Percentiles rank a stretch among this genome's conserved stretches.
phyloP scores from a whole-genome alignment of 139 green algal genomes.

The Chlorella sp. region DNA sequence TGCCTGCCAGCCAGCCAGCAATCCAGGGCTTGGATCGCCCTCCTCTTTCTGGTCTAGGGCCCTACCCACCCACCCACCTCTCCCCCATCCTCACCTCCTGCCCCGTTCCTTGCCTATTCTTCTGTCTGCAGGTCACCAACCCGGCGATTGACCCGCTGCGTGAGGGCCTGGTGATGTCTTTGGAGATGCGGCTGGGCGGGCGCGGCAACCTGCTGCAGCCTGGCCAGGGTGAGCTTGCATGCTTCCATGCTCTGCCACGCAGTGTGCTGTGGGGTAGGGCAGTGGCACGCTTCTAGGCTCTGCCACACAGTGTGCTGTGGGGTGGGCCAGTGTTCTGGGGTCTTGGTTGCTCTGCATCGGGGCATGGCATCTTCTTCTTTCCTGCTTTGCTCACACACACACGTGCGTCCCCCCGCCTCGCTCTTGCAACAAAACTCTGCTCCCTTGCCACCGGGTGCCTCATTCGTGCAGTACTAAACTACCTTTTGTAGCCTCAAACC shows the following conservation, averaged over 20 bases:
- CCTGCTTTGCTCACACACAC: no score
- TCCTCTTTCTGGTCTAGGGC: background rate
- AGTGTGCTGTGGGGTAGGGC: background rate
- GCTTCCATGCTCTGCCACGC: background rate
- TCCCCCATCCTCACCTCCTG: background rate
- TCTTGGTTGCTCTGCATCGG: background rate
- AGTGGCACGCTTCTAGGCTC: background rate
- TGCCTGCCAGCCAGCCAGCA: background rate
- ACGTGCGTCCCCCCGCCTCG: background rate
- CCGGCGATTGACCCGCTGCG: constrained; percentile 99
- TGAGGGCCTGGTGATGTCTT: constrained; percentile 98
- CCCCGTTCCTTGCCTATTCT: background rate
- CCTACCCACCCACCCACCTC: no score
- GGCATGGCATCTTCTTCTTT: no score
- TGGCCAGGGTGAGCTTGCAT: constrained; percentile 62
- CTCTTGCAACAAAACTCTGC: background rate
- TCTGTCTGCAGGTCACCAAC: constrained; percentile 92
- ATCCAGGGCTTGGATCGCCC: background rate
- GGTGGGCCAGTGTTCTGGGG: background rate
- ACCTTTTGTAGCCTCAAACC: no score
- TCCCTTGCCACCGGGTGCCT: background rate
- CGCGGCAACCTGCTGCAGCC: constrained; percentile 97
- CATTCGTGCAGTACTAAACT: no score
- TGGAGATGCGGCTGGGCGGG: constrained; percentile 94
- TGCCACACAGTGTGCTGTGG: background rate